Base-by-base conservation (phyloP, 352 stramenopile genomes). In the Phytopythium helicoides region DNA sequence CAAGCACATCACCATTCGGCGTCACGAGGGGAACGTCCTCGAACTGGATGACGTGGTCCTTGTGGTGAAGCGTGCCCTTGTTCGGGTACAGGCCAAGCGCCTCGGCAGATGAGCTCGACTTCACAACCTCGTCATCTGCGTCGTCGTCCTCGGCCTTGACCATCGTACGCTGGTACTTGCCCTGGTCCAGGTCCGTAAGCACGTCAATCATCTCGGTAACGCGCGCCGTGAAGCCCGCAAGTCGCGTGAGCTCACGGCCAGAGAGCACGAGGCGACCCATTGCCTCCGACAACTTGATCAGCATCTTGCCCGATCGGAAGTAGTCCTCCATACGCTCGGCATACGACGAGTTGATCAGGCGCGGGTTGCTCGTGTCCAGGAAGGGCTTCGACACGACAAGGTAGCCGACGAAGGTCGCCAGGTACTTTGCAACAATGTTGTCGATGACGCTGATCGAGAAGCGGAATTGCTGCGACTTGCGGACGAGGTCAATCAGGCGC, bases 11-110 rank as follows among this genome's bases (percentile, higher is more conserved):
- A 9, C 86, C 86, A 41, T 87, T 95, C 3, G 89, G 89, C 0
- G 89, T 96, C 54, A 94, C 84, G 16, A 97, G 70, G 25, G 89
- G 89, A 25, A 96, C 87, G 22, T 94, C 66, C 23, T 93, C 64
- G 56, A 97, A 97, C 49, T 95, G 61, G 54, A 97, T 97, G 47
- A 89, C 68, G 52, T 88, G 70, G 54, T 91, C 79, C 10, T 54
- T 53, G 61, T 87, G 74, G 5, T 62, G 38, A 21, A 89, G 55
- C 42, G 71, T 28, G 46, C 79, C 83, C 52, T 81, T 86, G 60
- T 87, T 86, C 14, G 76, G 75, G 53, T 76, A 72, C 54, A 89
- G 35, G 0, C 73, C 71, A 3, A 83, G 46, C n/a, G 76, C 64
- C 5, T 77, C 69, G 11, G 75, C 77, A 5, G 73, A 79, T 26